A percentile compares a stretch with the other conserved stretches of the same genome.
phyloP scores from a whole-genome alignment of 768 basidiomycete genomes.

The Paxillus involutus region DNA sequence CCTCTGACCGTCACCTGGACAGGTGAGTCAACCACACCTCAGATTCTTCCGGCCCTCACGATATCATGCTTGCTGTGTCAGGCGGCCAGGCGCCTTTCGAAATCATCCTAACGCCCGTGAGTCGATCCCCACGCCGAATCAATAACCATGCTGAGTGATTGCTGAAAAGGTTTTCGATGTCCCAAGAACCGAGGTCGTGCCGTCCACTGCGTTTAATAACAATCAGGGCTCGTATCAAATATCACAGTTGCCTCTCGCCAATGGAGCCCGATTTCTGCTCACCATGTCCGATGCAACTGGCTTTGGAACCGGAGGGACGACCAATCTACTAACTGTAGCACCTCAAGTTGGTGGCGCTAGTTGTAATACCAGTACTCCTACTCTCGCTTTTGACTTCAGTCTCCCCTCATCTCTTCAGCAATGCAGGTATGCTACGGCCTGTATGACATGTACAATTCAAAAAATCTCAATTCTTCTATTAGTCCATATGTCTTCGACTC shows the following conservation, averaged over 20 bases:
- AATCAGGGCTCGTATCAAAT: slow-evolving; percentile 53
- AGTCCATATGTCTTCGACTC: slow-evolving; percentile 49
- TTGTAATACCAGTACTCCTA: slow-evolving; percentile 52
- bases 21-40: slow-evolving; percentile 41
- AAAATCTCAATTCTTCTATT: slow-evolving; percentile 4
- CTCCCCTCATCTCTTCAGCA: slow-evolving; percentile 56
- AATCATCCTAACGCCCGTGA: slow-evolving; percentile 51
- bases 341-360: slow-evolving; percentile 36
- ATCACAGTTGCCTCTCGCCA: slow-evolving; percentile 41
- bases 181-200: slow-evolving; percentile 55
- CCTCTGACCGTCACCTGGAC: slow-evolving; percentile 60
- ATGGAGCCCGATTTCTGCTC: slow-evolving; percentile 44
- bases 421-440: slow-evolving; percentile 48
- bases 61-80: slow-evolving; percentile 21
- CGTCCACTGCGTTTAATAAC: slow-evolving; percentile 51
- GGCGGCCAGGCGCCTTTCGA: slow-evolving; percentile 59
- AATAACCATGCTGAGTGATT: slow-evolving; percentile 3
- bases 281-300: slow-evolving; percentile 75
- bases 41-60: background rate
- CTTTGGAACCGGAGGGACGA: slow-evolving; percentile 64
- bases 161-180: slow-evolving; percentile 48
- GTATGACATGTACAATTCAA: background rate
- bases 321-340: slow-evolving; percentile 48
- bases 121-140: slow-evolving; percentile 15
- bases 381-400: slow-evolving; percentile 46